Evolutionary conservation across 768 basidiomycete genomes (phyloP), one percentile per base, ranked within the genome.

Genomic region (Suillus tomentosus): DNA sequence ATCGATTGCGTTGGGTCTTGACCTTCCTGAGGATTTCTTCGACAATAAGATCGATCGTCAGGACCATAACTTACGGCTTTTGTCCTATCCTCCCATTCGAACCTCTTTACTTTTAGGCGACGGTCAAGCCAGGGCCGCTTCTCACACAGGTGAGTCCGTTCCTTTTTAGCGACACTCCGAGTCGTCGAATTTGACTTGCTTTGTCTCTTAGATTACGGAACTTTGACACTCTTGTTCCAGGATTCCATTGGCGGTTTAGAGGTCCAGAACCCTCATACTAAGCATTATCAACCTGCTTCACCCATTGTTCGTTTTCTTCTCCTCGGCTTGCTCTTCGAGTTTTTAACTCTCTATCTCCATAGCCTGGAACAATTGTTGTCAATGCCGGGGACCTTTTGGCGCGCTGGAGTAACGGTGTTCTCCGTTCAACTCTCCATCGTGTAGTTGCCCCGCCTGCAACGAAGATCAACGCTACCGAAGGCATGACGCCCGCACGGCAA

Each of bases 221-320:
- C 91, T n/a, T 73, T 94, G 66, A 92, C 92, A 0, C 77, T 94
- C 42, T 80, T 94, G 13, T 94, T 93, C 77, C 92, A 94, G 75
- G 92, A 93, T 69, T 80, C 81, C 82, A 87, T 94, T 59, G 92
- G 93, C 13, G 93, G 93, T 5, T 79, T 94, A 40, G 88, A 95
- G 72, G 91, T 93, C 9, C 86, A 90, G 69, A 90, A 93, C 69
- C 91, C 91, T 11, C 87, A 89, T 68, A 93, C 91, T 1, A 84
- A 84, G 19, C 74, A 80, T 22, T 95, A 86, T 74, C 81, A 90
- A 64, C 84, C 91, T 48, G 93, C 91, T 0, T 83, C 79, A 1
- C 93, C 93, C 3, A 87, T 94, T 47, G 92, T 94, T 76, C 65
- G 87, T 75, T 27, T 47, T 60, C 19, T 56, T 22, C 61, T 43